Conservation (phyloP, 2,329 filamentous ascomycete species). For the Pseudofabraea citricarpa region DNA sequence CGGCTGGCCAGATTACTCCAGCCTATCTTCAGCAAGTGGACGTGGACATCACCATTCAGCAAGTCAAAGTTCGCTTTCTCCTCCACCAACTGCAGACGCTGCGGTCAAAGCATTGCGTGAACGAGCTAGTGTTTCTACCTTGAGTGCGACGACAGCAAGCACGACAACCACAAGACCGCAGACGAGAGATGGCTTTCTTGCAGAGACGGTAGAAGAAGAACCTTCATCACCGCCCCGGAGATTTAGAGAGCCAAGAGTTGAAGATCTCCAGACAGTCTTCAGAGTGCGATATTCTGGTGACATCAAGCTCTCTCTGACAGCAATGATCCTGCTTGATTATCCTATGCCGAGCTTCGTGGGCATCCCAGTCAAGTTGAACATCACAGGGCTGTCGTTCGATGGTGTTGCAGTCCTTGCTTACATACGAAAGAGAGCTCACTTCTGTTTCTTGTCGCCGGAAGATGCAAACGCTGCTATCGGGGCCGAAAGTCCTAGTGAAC, state of each 20-base stretch:
- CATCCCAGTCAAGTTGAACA: conserved; percentile 89
- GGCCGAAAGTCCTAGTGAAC: conserved; percentile 22
- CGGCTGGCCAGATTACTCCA: conserved; percentile 37
- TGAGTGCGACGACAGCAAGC: conserved; percentile 45
- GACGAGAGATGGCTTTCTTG: conserved; percentile 44
- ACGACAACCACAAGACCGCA: conserved; percentile 50
- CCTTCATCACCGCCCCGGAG: conserved; percentile 39
- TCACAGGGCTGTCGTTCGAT: conserved; percentile 92
- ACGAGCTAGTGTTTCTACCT: conserved; percentile 58
- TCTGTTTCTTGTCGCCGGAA: conserved; percentile 90
- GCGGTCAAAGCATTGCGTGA: conserved; percentile 41
- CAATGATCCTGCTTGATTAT: conserved; percentile 94
- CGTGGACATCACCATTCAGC: conserved; percentile 22
- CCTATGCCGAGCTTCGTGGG: conserved; percentile 98
- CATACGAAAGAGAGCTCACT: conserved; percentile 83
- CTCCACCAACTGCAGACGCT: conserved; percentile 34
- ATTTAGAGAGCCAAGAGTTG: conserved; percentile 68
- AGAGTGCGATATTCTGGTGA: conserved; percentile 87
- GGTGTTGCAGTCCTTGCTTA: conserved; percentile 89
- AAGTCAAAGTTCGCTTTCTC: conserved; percentile 25
- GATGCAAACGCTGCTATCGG: conserved; percentile 72
- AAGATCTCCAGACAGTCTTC: conserved; percentile 90
- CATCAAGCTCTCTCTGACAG: conserved; percentile 81
- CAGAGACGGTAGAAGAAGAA: conserved; percentile 24
- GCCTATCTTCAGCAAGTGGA: conserved; percentile 12